Percentiles rank a stretch among this genome's conserved stretches.
Evolutionary conservation across 805 yeast species (phyloP).

Genomic region (Yarrowia yakushimensis): DNA sequence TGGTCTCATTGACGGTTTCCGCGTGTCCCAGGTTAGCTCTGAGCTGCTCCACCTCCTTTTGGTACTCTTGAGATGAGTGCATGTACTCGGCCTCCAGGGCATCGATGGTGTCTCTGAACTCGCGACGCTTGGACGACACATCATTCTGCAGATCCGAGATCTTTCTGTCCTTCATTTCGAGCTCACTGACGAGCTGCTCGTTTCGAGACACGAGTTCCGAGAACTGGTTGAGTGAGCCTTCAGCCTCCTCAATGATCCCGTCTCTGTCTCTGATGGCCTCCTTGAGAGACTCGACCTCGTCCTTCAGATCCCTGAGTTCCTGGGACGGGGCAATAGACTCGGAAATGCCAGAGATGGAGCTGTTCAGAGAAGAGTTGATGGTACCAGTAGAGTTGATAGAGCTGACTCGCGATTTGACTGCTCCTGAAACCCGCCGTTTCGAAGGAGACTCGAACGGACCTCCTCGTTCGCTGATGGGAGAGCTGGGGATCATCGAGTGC

Average conservation of each 20-base stretch:
- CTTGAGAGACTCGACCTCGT: neutral
- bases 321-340: neutral
- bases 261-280: neutral
- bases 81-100: constrained; percentile 32
- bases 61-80: constrained; percentile 31
- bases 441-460: constrained; percentile 13
- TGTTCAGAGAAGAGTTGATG: neutral
- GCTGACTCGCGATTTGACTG: neutral
- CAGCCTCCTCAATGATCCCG: constrained; percentile 20
- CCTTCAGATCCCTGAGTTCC: neutral
- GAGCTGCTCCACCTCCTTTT: constrained; percentile 29
- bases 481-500: neutral
- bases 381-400: constrained; percentile 10
- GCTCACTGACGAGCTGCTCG: constrained; percentile 18
- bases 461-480: neutral
- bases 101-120: constrained; percentile 37
- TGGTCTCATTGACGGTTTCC: constrained; percentile 29
- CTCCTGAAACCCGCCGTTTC: neutral
- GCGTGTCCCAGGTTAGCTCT: constrained; percentile 30
- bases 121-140: constrained; percentile 35
- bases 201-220: constrained; percentile 8
- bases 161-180: constrained; percentile 34
- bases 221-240: constrained; percentile 7
- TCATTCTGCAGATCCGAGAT: constrained; percentile 33
- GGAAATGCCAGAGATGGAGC: neutral